Conservation (phyloP, 106 monocot species). For the Agapanthus africanus region DNA sequence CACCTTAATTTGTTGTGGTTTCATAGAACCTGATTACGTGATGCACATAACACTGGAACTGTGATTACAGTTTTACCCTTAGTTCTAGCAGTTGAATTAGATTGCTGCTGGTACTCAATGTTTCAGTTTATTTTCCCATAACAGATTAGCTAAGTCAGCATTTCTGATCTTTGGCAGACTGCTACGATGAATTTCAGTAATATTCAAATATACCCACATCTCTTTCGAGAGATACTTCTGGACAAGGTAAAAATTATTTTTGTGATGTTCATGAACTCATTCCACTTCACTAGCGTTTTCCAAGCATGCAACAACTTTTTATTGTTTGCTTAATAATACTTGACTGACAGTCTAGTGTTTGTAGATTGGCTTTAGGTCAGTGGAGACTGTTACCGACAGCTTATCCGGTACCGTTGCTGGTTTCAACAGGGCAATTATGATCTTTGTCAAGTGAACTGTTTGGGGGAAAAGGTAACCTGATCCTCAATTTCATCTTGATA, state of each 20-base stretch:
- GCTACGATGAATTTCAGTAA: constrained; percentile 40
- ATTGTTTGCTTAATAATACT: background rate
- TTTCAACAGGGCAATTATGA: constrained; percentile 71
- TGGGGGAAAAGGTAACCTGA: too few relatives aligned
- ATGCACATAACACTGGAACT: too few relatives aligned
- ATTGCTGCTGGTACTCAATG: too few relatives aligned
- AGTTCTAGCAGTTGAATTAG: background rate
- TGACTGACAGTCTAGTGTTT: constrained; percentile 3
- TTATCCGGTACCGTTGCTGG: constrained; percentile 63
- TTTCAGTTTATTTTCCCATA: too few relatives aligned
- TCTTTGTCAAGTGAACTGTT: constrained; percentile 42
- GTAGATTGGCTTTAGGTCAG: constrained; percentile 84
- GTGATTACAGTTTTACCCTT: too few relatives aligned
- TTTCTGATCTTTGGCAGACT: constrained; percentile 36
- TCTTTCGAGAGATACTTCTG: constrained; percentile 79
- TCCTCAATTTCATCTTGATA: too few relatives aligned
- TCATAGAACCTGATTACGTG: too few relatives aligned
- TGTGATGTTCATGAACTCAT: background rate
- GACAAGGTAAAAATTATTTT: constrained; percentile 49
- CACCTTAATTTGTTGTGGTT: too few relatives aligned
- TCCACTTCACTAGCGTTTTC: background rate
- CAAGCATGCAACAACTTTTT: background rate
- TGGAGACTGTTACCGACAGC: constrained; percentile 40
- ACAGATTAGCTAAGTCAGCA: background rate
- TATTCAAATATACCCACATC: constrained; percentile 50